phyloP scores from a whole-genome alignment of 2,329 filamentous ascomycete species.

The Penicillium psychrosexuale region DNA sequence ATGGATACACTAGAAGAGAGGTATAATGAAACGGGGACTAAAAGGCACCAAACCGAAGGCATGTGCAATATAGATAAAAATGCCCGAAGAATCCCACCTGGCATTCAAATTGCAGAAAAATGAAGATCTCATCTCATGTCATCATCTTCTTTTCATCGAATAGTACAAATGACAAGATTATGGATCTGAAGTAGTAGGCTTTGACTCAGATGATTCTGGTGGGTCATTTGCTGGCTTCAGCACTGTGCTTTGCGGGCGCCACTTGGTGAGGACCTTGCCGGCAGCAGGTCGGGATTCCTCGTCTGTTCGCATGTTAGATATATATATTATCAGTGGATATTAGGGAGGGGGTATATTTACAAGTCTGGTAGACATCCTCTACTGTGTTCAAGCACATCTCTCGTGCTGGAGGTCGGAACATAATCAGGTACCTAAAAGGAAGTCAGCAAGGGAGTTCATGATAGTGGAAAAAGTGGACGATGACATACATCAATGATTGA shows the following conservation, averaged over 20 bases:
- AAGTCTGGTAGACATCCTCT: slow-evolving; percentile 57
- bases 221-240: slow-evolving; percentile 15
- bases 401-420: slow-evolving; percentile 59
- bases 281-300: slow-evolving; percentile 49
- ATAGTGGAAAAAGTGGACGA: not conserved
- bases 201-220: slow-evolving; percentile 8
- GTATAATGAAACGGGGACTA: not conserved
- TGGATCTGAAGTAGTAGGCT: slow-evolving; percentile 7
- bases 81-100: not conserved
- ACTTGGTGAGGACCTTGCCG: slow-evolving; percentile 54
- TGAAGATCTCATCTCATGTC: not conserved
- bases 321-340: not conserved
- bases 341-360: slow-evolving; percentile 33
- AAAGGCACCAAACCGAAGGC: not conserved
- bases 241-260: slow-evolving; percentile 49
- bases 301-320: slow-evolving; percentile 30
- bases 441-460: slow-evolving; percentile 13
- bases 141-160: not conserved
- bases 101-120: not conserved
- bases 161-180: not conserved
- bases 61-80: not conserved
- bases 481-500: slow-evolving; percentile 54
- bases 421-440: slow-evolving; percentile 49
- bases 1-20: not conserved
- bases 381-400: slow-evolving; percentile 57